Base-by-base conservation (phyloP, 139 green algal species). In the Picochlorum sp. region DNA sequence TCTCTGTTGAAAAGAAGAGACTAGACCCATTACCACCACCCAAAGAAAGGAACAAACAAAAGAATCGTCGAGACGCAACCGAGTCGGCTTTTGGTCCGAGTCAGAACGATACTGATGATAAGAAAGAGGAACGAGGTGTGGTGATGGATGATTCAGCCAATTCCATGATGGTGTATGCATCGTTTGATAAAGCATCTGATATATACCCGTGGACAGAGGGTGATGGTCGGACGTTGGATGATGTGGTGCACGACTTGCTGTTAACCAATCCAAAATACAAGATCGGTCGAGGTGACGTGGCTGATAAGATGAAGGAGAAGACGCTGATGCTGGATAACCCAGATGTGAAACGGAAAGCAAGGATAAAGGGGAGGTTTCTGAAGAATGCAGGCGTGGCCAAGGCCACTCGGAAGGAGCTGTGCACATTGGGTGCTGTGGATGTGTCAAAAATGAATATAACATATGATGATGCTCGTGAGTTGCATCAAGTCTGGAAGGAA, bases 301-400 rank as follows among this genome's bases (percentile, higher is more conserved):
- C n/a, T 20, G 47, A 54, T 6, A 54, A 54, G n/a, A 26, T 54
- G 47, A 54, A 54, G n/a, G 47, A 54, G 47, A 54, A 54, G 47
- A 54, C 47, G 16, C 7, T 54, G 1, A 26, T 54, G 47, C 16
- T 54, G 47, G 47, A 54, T 54, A 54, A 54, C n/a, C 47, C 47
- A 24, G 47, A 54, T 54, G 34, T 41, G 1, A 52, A 13, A 20
- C 16, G n/a, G 47, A 54, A 4, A 54, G n/a, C 18, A 54, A 26
- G 0, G 4, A 21, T 10, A 7, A 18, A 4, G 11, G n/a, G 47
- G 15, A 54, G 47, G 47, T 26, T 26, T 54, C 15, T 54, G 6
- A 54, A 54, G 47, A 20, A 20, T 54, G 47, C n/a, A 54, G 47
- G 47, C 2, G 47, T 54, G 16, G 47, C 47, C n/a, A 20, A 20